phyloP scores from a whole-genome alignment of 2,329 filamentous ascomycete species.

The Neurospora sp. region DNA sequence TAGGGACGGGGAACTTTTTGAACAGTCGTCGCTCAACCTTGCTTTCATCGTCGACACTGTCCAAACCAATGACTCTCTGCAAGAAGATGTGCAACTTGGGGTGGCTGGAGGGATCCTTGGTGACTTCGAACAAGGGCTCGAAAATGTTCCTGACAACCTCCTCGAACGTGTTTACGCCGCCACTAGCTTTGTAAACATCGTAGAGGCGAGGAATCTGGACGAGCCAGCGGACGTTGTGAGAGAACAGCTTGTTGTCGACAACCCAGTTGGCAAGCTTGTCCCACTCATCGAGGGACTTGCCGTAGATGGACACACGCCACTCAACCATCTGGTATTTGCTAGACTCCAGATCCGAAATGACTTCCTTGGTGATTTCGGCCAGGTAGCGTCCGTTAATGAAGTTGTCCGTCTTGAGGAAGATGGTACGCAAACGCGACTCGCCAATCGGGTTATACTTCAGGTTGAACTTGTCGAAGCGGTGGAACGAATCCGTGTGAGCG shows the following conservation, averaged over 20 bases:
- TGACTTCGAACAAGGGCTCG: slow-evolving; percentile 88
- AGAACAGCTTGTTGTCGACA: slow-evolving; percentile 95
- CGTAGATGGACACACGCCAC: slow-evolving; percentile 97
- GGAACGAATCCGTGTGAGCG: slow-evolving; percentile 96
- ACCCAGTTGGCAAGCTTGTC: slow-evolving; percentile 97
- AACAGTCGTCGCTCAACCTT: slow-evolving; percentile 92
- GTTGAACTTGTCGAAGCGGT: slow-evolving; percentile 99
- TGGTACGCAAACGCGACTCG: slow-evolving; percentile 90
- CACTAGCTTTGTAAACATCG: slow-evolving; percentile 87
- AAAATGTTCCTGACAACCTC: slow-evolving; percentile 88
- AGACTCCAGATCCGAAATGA: slow-evolving; percentile 92
- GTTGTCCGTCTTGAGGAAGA: slow-evolving; percentile 98
- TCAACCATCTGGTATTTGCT: slow-evolving; percentile 99
- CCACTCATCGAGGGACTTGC: slow-evolving; percentile 87
- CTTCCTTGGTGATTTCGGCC: slow-evolving; percentile 95
- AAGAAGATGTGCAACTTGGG: slow-evolving; percentile 92
- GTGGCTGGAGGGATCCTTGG: slow-evolving; percentile 73
- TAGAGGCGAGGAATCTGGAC: slow-evolving; percentile 91
- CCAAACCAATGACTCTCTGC: slow-evolving; percentile 91
- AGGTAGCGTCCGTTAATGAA: slow-evolving; percentile 92
- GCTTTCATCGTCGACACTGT: slow-evolving; percentile 96
- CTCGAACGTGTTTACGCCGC: slow-evolving; percentile 81
- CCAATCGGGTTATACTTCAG: slow-evolving; percentile 97
- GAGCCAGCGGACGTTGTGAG: slow-evolving; percentile 94
- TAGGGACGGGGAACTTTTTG: slow-evolving; percentile 87